Evolutionary conservation across 768 basidiomycete species (phyloP).

Genomic region (Punctularia strigosozonata): DNA sequence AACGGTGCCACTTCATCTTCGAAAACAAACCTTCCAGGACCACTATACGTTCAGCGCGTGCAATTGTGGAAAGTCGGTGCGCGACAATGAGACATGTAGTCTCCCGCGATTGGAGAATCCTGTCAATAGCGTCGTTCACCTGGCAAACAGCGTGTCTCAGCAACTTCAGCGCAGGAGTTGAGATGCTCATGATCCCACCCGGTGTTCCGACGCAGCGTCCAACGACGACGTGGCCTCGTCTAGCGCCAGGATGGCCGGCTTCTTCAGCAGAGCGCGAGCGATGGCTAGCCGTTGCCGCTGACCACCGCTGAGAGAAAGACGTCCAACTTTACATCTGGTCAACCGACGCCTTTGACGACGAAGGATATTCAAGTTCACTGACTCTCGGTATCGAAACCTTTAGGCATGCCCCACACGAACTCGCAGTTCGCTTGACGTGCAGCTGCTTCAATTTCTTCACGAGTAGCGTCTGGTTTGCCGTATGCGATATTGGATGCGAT

Average conservation of each 20-base stretch:
- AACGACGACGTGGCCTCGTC: conserved; percentile 87
- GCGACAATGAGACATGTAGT: conserved; percentile 88
- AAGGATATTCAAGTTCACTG: conserved; percentile 15
- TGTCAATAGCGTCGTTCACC: conserved; percentile 88
- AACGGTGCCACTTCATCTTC: background rate
- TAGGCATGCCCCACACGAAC: conserved; percentile 89
- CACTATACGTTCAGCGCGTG: conserved; percentile 80
- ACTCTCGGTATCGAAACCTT: conserved; percentile 92
- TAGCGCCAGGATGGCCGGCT: conserved; percentile 76
- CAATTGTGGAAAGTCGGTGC: conserved; percentile 83
- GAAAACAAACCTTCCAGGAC: conserved; percentile 60
- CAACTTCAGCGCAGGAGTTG: background rate
- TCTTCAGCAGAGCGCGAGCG: conserved; percentile 79
- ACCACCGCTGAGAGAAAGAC: conserved; percentile 63
- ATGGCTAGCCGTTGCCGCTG: conserved; percentile 77
- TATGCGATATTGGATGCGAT: conserved; percentile 94
- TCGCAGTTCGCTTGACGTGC: conserved; percentile 91
- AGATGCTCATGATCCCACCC: conserved; percentile 28
- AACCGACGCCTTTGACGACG: background rate
- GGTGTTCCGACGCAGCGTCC: conserved; percentile 80
- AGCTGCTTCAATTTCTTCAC: conserved; percentile 78
- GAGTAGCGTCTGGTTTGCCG: conserved; percentile 62
- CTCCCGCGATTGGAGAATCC: conserved; percentile 64
- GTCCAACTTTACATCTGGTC: conserved; percentile 36
- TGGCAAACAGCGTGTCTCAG: conserved; percentile 11